Evolutionary conservation across 192 early-diverging fungal species (phyloP), one percentile per base, ranked within the genome.

Genomic region (Umbelopsis vinacea): DNA sequence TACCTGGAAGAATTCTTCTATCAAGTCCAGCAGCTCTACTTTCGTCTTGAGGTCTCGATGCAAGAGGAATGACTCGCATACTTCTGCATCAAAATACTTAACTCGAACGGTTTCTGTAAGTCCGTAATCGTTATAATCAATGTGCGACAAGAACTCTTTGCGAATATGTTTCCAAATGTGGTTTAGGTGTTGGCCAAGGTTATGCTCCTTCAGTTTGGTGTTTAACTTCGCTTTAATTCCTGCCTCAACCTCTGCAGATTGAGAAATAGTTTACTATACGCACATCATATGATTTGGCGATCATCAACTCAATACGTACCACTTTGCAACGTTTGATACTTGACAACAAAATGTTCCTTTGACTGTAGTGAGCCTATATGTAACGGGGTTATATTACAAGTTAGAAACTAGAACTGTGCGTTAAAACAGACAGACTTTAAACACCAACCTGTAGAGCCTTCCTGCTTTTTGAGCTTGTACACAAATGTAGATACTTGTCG

Each of bases 121-220:
- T 12, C 87, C 90, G 73, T 92, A 92, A 8, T 76, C 73, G 57
- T 79, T 73, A 67, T 83, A 87, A 71, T 92, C 90, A 29, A 91
- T 78, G 40, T 77, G 74, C 17, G 73, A 73, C 38, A 87, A 43
- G 35, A 89, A 79, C n/a, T 79, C 79, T 46, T 80, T 82, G 52
- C 79, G 80, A 26, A 87, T 71, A 45, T 82, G 82, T 21, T 71
- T 71, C 52, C 83, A 75, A 15, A 86, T 70, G 57, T 82, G 86
- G 4, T 72, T 38, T 9, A 71, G 71, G 46, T 88, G 87, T 55
- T 88, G 87, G 8, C 76, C 80, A 26, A 88, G 69, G 45, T 83
- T 76, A 14, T 77, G 73, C 33, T 83, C 75, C 35, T 74, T 69
- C 46, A 88, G 21, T n/a, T 78, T 77, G 19, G 70, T 55, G 22